A percentile compares a stretch with the other conserved stretches of the same genome.
These are phyloP conservation scores for Naumovozyma baii DNA, from an alignment of 805 yeast species.

Conservation along the genomic window DNA sequence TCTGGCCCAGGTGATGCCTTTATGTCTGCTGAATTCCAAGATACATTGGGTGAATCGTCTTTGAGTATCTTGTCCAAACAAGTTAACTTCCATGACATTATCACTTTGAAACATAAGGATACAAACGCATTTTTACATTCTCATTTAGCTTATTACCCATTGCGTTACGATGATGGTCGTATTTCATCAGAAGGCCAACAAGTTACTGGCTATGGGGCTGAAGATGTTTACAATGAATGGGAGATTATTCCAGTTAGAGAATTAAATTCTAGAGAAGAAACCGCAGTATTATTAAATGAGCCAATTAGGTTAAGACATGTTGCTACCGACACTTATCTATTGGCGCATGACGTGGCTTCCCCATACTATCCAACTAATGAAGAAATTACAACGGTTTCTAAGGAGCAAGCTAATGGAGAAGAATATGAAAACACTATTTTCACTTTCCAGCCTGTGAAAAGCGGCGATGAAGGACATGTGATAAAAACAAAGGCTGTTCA, in stretches of 20 bases:
- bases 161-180: slow-evolving; percentile 94
- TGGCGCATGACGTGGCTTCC: slow-evolving; percentile 94
- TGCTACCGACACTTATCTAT: slow-evolving; percentile 65
- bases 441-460: slow-evolving; percentile 53
- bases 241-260: slow-evolving; percentile 59
- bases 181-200: slow-evolving; percentile 91
- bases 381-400: slow-evolving; percentile 71
- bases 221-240: slow-evolving; percentile 73
- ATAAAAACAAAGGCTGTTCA: slow-evolving; percentile 59
- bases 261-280: slow-evolving; percentile 33
- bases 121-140: slow-evolving; percentile 79
- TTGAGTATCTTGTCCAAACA: slow-evolving; percentile 60
- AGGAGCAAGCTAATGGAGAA: slow-evolving; percentile 46
- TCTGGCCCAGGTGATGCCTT: slow-evolving; percentile 96
- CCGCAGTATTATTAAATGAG: slow-evolving; percentile 60
- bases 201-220: slow-evolving; percentile 59
- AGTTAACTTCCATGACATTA: slow-evolving; percentile 63
- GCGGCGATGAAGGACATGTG: slow-evolving; percentile 37
- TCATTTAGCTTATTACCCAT: slow-evolving; percentile 64
- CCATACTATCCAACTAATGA: slow-evolving; percentile 88
- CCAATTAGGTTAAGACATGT: slow-evolving; percentile 71
- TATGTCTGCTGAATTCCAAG: slow-evolving; percentile 95
- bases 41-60: slow-evolving; percentile 76
- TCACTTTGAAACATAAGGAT: slow-evolving; percentile 73
- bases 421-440: slow-evolving; percentile 70